Evolutionary conservation across 352 stramenopile genomes (phyloP).

Genomic region (Lagenidium sp.): DNA sequence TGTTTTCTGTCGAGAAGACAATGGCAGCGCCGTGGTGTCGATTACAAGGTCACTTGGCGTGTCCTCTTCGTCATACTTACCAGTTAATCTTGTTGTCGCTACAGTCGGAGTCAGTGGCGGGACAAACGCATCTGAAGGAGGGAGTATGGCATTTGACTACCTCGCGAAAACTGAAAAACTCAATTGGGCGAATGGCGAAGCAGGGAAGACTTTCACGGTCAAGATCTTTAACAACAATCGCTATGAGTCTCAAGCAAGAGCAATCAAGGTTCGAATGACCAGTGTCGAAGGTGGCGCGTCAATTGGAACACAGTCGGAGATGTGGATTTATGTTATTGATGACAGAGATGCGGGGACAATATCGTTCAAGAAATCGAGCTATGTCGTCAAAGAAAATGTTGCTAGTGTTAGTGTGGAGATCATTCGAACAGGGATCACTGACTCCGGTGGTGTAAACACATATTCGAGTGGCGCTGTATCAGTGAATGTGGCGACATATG

Average conservation of each 20-base stretch:
- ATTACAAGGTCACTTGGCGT: constrained; percentile 35
- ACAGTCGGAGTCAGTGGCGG: constrained; percentile 27
- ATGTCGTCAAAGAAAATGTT: constrained; percentile 53
- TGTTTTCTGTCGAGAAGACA: constrained; percentile 62
- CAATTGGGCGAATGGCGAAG: constrained; percentile 43
- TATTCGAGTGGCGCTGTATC: constrained; percentile 46
- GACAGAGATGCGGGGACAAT: constrained; percentile 65
- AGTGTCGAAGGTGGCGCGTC: constrained; percentile 40
- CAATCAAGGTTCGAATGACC: constrained; percentile 42
- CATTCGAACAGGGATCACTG: constrained; percentile 30
- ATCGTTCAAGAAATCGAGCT: constrained; percentile 40
- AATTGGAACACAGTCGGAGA: constrained; percentile 30
- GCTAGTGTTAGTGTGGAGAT: constrained; percentile 33
- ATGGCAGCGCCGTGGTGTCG: constrained; percentile 38
- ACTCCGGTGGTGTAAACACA: constrained; percentile 40
- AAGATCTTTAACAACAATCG: constrained; percentile 66
- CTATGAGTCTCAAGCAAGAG: constrained; percentile 33
- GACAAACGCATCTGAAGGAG: constrained; percentile 54
- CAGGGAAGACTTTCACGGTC: constrained; percentile 41
- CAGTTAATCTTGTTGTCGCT: constrained; percentile 35
- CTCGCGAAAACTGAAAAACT: constrained; percentile 31
- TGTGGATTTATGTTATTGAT: constrained; percentile 69
- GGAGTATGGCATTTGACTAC: constrained; percentile 62
- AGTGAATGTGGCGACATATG: constrained; percentile 51
- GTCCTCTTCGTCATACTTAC: constrained; percentile 52